Conservation (phyloP, 2,329 filamentous ascomycete species). For the Alternaria burnsii region DNA sequence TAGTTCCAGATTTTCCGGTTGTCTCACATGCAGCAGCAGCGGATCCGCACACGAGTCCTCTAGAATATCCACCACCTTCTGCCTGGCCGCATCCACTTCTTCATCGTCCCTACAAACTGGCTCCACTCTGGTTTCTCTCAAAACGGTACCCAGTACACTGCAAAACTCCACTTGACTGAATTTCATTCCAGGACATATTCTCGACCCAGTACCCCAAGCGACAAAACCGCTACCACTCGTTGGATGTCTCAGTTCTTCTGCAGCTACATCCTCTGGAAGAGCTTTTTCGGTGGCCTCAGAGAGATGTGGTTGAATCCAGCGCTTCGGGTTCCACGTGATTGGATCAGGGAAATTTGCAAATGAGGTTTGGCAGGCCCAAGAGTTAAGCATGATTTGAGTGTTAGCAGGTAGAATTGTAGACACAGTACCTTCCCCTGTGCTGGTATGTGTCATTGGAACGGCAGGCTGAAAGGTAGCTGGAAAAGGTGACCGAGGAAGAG, state of each 20-base stretch:
- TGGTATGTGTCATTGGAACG: slow-evolving; percentile 8
- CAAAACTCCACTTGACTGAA: slow-evolving; percentile 66
- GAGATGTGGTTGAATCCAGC: slow-evolving; percentile 39
- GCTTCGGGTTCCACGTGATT: slow-evolving; percentile 41
- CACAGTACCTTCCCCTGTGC: background rate
- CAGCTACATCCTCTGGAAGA: background rate
- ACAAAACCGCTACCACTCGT: slow-evolving; percentile 42
- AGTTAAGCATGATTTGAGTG: slow-evolving; percentile 26
- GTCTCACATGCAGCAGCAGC: slow-evolving; percentile 24
- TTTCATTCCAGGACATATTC: slow-evolving; percentile 63
- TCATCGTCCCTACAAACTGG: background rate
- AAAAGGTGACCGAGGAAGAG: slow-evolving; percentile 21
- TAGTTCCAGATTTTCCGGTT: slow-evolving; percentile 10
- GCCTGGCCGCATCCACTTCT: slow-evolving; percentile 3
- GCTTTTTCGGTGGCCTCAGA: slow-evolving; percentile 3
- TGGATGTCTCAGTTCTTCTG: slow-evolving; percentile 16
- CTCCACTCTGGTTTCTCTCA: slow-evolving; percentile 18
- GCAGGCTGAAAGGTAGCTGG: slow-evolving; percentile 3
- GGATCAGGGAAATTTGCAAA: slow-evolving; percentile 35
- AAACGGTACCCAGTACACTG: slow-evolving; percentile 51
- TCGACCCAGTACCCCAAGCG: slow-evolving; percentile 60
- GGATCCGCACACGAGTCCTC: slow-evolving; percentile 18
- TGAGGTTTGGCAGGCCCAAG: slow-evolving; percentile 40
- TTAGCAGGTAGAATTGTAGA: slow-evolving; percentile 20
- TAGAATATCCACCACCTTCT: slow-evolving; percentile 16